phyloP scores from a whole-genome alignment of 1,284 basidiomycete species.

The Singerocomus rubriflavus region DNA sequence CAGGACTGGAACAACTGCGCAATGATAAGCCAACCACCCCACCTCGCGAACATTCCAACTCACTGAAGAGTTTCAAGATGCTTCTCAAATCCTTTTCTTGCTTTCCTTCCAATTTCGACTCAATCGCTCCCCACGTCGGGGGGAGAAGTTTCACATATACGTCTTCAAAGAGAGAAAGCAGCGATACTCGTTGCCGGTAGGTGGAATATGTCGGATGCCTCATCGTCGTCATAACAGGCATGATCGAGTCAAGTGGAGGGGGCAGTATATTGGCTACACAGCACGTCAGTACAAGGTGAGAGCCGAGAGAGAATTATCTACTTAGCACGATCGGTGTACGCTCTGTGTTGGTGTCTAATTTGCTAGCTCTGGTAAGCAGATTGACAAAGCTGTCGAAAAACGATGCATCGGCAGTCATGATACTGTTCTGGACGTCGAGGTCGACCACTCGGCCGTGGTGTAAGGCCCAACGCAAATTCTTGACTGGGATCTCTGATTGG shows the following conservation, averaged over 20 bases:
- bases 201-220: slow-evolving; percentile 69
- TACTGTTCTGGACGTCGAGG: slow-evolving; percentile 57
- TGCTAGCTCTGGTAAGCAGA: slow-evolving; percentile 60
- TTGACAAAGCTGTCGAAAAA: slow-evolving; percentile 75
- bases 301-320: slow-evolving; percentile 39
- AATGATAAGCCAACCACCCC: slow-evolving; percentile 2
- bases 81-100: slow-evolving; percentile 63
- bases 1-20: slow-evolving; percentile 70
- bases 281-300: slow-evolving; percentile 6
- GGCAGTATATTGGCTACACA: slow-evolving; percentile 76
- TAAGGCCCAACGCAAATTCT: slow-evolving; percentile 61
- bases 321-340: slow-evolving; percentile 70
- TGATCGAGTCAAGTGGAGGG: slow-evolving; percentile 71
- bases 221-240: slow-evolving; percentile 75
- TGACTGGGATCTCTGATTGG: slow-evolving; percentile 21
- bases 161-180: slow-evolving; percentile 74
- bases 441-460: slow-evolving; percentile 60
- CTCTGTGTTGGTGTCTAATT: slow-evolving; percentile 25
- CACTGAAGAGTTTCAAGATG: slow-evolving; percentile 86
- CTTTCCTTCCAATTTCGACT: slow-evolving; percentile 37
- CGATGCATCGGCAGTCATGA: slow-evolving; percentile 46
- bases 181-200: slow-evolving; percentile 72
- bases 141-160: slow-evolving; percentile 78
- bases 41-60: slow-evolving; percentile 36
- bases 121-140: slow-evolving; percentile 57